Evolutionary conservation across 2,329 filamentous ascomycete species (phyloP), one percentile per base, ranked within the genome.

Genomic region (Colletotrichum theobromicola): DNA sequence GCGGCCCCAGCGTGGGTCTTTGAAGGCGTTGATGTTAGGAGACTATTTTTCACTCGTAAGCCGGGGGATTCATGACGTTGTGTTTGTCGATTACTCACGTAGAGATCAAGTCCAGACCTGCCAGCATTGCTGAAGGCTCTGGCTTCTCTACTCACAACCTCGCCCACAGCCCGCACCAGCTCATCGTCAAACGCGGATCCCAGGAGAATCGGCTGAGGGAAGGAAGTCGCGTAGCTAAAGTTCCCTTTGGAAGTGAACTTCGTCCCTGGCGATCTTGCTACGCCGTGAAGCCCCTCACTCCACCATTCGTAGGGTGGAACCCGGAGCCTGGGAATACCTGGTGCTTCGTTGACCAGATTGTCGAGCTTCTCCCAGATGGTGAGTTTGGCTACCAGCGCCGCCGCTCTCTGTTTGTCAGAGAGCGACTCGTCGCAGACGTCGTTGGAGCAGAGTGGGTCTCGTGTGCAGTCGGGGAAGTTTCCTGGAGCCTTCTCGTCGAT

Each of bases 1-100:
- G 10, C 91, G 84, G 2, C 91, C 91, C 91, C 91, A 92, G 30
- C 92, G 84, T 0, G 91, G 91, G 78, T 93, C 91, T 46, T 88
- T 88, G 83, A 90, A 93, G 0, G 90, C 87, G 77, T 93, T 93
- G 80, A 94, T 91, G 78, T 93, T 93, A 0, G 92, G 92, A 0
- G 92, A 92, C 72, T 74, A 34, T 0, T 3, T 2, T 15, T 24
- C 6, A 37, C n/a, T n/a, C n/a, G 18, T 15, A 2, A 21, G 28
- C 0, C 9, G 7, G 21, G 15, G 12, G 16, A 46, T 2, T 2
- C 1, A 8, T 46, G 42, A 4, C 5, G 0, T 12, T 5, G n/a
- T 46, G 3, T 1, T 46, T 10, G 15, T 28, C 4, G 2, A 9
- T 6, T 2, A 63, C 72, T 67, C 2, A 74, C 72, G 89, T 90